These are phyloP conservation scores for Brassica balearica DNA, from an alignment of 441 rosid genomes.

Conservation along the genomic window DNA sequence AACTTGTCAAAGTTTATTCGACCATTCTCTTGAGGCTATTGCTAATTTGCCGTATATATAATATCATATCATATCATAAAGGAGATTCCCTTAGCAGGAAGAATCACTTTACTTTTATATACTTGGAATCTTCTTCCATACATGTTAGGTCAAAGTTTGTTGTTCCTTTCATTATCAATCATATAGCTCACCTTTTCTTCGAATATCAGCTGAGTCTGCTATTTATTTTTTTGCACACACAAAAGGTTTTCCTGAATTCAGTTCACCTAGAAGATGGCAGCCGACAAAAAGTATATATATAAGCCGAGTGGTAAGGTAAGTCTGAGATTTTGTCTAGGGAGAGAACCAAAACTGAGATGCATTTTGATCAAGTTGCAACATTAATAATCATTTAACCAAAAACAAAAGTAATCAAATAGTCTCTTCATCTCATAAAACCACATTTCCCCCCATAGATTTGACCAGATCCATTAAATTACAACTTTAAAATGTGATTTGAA, in stretches of 20 bases:
- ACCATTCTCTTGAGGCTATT: conserved; percentile 1
- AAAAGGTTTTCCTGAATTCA: background rate
- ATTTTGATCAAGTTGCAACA: conserved; percentile 29
- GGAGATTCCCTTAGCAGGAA: conserved; percentile 15
- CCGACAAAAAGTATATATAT: background rate
- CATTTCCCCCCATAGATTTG: background rate
- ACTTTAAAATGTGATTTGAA: background rate
- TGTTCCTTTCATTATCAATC: conserved; percentile 21
- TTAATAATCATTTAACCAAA: background rate
- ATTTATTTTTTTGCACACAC: background rate
- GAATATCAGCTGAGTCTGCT: background rate
- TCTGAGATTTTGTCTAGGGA: conserved; percentile 10
- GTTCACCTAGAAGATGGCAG: background rate
- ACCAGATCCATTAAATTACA: background rate
- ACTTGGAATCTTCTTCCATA: conserved; percentile 33
- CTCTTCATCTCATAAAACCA: background rate
- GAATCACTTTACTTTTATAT: conserved; percentile 3
- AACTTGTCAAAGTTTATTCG: conserved; percentile 21
- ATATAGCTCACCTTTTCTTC: conserved; percentile 4
- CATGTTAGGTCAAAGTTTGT: conserved; percentile 25
- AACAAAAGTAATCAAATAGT: background rate
- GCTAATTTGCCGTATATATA: conserved; percentile 3
- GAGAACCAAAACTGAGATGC: conserved; percentile 13
- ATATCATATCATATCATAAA: background rate
- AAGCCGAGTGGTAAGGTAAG: background rate